phyloP scores from a whole-genome alignment of 306 rosid genomes.

The Prosopis cineraria region DNA sequence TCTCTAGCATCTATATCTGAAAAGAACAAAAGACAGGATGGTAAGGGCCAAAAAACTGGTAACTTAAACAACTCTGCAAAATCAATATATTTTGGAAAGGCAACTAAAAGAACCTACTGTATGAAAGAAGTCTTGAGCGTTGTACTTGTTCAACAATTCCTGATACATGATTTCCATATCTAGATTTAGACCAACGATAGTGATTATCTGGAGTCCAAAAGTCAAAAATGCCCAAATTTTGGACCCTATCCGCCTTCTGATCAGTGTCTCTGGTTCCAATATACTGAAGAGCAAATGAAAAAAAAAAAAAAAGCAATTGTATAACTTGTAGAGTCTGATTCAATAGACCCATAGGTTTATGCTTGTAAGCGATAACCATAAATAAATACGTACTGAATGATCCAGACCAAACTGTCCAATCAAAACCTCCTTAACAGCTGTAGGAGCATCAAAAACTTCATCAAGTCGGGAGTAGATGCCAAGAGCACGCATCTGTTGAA shows the following conservation, averaged over 20 bases:
- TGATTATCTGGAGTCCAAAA: slow-evolving; percentile 97
- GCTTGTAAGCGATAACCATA: not conserved
- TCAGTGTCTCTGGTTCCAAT: slow-evolving; percentile 84
- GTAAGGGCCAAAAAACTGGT: not conserved
- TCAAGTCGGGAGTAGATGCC: slow-evolving; percentile 84
- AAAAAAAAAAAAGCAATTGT: slow-evolving; percentile 16
- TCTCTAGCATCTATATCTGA: slow-evolving; percentile 73
- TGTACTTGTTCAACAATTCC: slow-evolving; percentile 66
- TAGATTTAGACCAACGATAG: slow-evolving; percentile 77
- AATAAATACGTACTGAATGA: slow-evolving; percentile 50
- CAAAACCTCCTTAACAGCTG: slow-evolving; percentile 87
- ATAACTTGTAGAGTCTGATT: slow-evolving; percentile 23
- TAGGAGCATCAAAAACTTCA: slow-evolving; percentile 91
- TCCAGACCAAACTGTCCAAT: slow-evolving; percentile 66
- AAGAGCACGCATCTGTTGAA: slow-evolving; percentile 65
- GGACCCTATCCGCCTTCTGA: slow-evolving; percentile 69
- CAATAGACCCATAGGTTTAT: slow-evolving; percentile 26
- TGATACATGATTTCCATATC: slow-evolving; percentile 84
- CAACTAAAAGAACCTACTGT: slow-evolving; percentile 53
- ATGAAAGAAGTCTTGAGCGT: slow-evolving; percentile 55
- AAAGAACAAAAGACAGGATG: slow-evolving; percentile 25
- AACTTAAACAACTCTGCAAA: slow-evolving; percentile 8
- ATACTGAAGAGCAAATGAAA: slow-evolving; percentile 53
- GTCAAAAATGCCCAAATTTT: slow-evolving; percentile 62
- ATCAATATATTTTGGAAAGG: slow-evolving; percentile 2